phyloP scores from a whole-genome alignment of 257 asterid genomes.

The Fraxinus pennsylvanica region DNA sequence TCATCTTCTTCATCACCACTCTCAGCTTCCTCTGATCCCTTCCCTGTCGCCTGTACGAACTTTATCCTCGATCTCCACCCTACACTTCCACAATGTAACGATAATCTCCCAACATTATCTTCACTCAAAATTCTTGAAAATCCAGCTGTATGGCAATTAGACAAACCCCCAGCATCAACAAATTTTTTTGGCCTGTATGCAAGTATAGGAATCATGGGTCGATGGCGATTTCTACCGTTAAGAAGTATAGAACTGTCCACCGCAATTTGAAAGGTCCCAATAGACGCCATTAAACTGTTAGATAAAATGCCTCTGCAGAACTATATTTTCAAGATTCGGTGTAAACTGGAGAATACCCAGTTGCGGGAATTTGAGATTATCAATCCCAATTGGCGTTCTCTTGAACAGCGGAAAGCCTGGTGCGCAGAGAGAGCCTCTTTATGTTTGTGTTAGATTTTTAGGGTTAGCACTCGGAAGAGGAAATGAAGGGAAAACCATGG shows the following conservation, averaged over 20 bases:
- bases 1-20: slow-evolving; percentile 55
- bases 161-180: slow-evolving; percentile 33
- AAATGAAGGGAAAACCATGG: too few relatives aligned
- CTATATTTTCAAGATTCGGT: slow-evolving; percentile 24
- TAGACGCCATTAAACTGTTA: slow-evolving; percentile 51
- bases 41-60: slow-evolving; percentile 44
- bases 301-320: slow-evolving; percentile 30
- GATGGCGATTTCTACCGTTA: slow-evolving; percentile 35
- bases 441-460: too few relatives aligned
- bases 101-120: slow-evolving; percentile 37
- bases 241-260: slow-evolving; percentile 47
- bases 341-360: slow-evolving; percentile 23
- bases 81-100: slow-evolving; percentile 39
- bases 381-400: slow-evolving; percentile 19
- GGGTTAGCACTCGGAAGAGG: too few relatives aligned
- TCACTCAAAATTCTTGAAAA: slow-evolving; percentile 32
- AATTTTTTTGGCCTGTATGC: slow-evolving; percentile 37
- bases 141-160: slow-evolving; percentile 34
- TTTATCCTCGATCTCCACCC: slow-evolving; percentile 42
- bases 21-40: slow-evolving; percentile 42
- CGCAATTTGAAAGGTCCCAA: slow-evolving; percentile 55
- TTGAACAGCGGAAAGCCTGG: not conserved
- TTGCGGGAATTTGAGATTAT: slow-evolving; percentile 16
- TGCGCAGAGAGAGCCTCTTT: too few relatives aligned
- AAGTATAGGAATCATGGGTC: slow-evolving; percentile 43